Evolutionary conservation across 2,329 filamentous ascomycete species (phyloP), one percentile per base, ranked within the genome.

Genomic region (Cladosporium cucumerinum): DNA sequence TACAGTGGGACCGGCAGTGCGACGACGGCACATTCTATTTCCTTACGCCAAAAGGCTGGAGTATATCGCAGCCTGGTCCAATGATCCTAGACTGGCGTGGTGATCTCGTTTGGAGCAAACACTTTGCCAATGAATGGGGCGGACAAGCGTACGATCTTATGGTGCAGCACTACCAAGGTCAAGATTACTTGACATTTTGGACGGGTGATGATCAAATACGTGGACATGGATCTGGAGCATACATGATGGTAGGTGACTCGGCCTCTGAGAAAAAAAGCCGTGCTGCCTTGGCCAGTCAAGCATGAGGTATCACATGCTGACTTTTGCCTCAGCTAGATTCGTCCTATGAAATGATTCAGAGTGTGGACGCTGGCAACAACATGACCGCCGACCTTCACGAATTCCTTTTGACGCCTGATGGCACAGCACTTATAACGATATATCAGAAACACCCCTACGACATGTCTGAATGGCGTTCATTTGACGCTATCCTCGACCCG

Each of bases 321-420:
- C 57, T 25, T 34, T 25, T 2, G 7, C 12, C 10, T 16, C 57
- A 65, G 67, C 68, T 73, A 32, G 68, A 73, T 48, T 65, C 70
- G 10, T 68, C 66, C 11, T 68, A 71, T 52, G 64, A 79, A 39
- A 69, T 78, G 65, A 74, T 72, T 2, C 76, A 75, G 61, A 76
- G 73, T 57, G 71, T 81, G 26, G 66, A 67, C 14, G 78, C 76
- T 5, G 76, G 76, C 5, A 74, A 76, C 60, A 75, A 70, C 6
- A 68, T 77, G 26, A 61, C 66, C 1, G 74, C 72, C 18, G 75
- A 82, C 60, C 73, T 79, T 57, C 80, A 82, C 69, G 80, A 82
- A 58, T 77, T 81, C 62, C 67, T 72, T 26, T 69, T 82, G 21
- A 82, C 80, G 1, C 64, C 72, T 0, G 72, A 78, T 12, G 76